A percentile compares a stretch with the other conserved stretches of the same genome.
phyloP scores from a whole-genome alignment of 345 rosid species.

The Brassica cretica region DNA sequence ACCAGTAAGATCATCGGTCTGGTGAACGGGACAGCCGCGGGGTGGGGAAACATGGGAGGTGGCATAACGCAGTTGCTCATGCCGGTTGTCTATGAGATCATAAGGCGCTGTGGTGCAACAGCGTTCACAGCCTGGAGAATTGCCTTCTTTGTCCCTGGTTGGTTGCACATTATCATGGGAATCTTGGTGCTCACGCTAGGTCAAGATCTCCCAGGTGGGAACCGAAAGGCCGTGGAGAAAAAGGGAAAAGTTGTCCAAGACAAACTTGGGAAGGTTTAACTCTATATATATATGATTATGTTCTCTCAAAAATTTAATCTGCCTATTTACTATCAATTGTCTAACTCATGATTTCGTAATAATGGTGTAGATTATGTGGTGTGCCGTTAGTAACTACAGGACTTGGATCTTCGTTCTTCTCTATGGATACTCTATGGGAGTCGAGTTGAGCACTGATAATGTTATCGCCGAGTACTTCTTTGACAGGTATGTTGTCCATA shows the following conservation, averaged over 20 bases:
- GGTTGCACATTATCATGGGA: conserved; percentile 60
- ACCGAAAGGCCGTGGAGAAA: conserved; percentile 53
- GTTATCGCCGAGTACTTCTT: conserved; percentile 73
- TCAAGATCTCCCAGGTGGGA: conserved; percentile 78
- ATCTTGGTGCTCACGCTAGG: conserved; percentile 60
- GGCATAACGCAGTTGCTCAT: conserved; percentile 68
- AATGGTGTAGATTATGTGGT: conserved; percentile 50
- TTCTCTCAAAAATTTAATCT: neutral
- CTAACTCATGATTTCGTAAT: neutral
- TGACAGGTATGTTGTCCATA: conserved; percentile 45
- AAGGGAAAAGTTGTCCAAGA: conserved; percentile 61
- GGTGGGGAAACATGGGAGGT: conserved; percentile 84
- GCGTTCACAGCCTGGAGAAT: conserved; percentile 77
- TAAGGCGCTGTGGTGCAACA: conserved; percentile 47
- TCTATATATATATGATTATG: neutral
- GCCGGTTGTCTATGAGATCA: conserved; percentile 62
- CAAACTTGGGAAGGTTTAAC: conserved; percentile 61
- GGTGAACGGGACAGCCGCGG: conserved; percentile 73
- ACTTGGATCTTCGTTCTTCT: conserved; percentile 69
- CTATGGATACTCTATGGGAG: conserved; percentile 66
- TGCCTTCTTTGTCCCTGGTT: conserved; percentile 65
- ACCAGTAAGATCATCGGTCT: conserved; percentile 65
- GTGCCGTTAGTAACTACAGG: conserved; percentile 58
- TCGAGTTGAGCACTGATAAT: conserved; percentile 66
- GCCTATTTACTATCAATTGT: neutral